Percentiles rank a stretch among this genome's conserved stretches.
These are phyloP conservation scores for Entelexis sorbosivorans DNA, from an alignment of 1,139 yeast species.

Conservation along the genomic window DNA sequence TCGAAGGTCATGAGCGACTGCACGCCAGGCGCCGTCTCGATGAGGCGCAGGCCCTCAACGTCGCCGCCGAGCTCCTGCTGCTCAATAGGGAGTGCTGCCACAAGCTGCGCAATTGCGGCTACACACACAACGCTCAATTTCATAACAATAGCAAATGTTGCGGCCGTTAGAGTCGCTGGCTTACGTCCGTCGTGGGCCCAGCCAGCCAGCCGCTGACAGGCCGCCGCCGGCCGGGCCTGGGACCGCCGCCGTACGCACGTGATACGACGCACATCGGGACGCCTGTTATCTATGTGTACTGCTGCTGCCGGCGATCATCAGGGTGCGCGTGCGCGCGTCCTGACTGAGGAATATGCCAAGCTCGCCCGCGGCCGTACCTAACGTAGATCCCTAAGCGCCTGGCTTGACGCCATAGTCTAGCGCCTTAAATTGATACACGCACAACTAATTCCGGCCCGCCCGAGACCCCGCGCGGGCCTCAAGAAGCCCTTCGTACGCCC, in stretches of 20 bases:
- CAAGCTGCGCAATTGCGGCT: not conserved
- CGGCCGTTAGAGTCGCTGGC: not conserved
- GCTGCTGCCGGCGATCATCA: not conserved
- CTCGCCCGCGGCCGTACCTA: no score
- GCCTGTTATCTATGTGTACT: not conserved
- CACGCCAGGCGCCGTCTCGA: slow-evolving; percentile 30
- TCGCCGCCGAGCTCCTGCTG: slow-evolving; percentile 1
- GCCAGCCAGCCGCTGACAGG: not conserved
- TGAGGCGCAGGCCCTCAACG: slow-evolving; percentile 23
- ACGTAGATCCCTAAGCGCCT: no score
- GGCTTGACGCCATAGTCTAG: no score
- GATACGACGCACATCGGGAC: no score
- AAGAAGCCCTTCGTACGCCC: no score
- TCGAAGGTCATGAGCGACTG: slow-evolving; percentile 42
- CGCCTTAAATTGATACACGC: no score
- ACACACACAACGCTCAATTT: not conserved
- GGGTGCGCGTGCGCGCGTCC: not conserved
- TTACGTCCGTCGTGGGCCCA: no score
- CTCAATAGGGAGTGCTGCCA: slow-evolving; percentile 9
- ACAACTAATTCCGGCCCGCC: no score
- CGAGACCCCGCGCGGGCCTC: no score
- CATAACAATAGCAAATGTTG: not conserved
- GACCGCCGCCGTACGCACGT: no score
- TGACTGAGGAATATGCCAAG: no score
- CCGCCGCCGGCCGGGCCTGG: no score